These are phyloP conservation scores for Erythrophleum fordii DNA, from an alignment of 306 rosid species.

Conservation along the genomic window DNA sequence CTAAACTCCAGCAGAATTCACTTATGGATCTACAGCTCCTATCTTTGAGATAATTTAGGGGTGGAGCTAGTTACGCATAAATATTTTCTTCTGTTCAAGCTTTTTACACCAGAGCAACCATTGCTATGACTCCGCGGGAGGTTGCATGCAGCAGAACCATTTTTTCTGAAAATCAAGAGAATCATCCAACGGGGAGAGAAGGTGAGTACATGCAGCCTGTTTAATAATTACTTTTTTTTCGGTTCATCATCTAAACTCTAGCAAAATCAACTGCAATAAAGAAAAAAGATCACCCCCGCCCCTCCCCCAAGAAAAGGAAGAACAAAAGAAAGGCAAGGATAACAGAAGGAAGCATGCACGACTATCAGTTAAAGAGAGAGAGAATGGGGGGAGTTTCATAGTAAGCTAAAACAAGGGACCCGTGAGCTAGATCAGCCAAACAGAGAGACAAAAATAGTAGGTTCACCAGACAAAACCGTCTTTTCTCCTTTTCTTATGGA, in stretches of 20 bases:
- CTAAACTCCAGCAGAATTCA: constrained; percentile 56
- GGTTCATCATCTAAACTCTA: constrained; percentile 8
- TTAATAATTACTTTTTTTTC: constrained; percentile 26
- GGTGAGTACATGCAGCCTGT: constrained; percentile 1
- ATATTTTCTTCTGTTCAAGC: constrained; percentile 58
- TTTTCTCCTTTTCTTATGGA: constrained; percentile 1
- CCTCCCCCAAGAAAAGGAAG: not conserved
- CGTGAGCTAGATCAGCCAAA: not conserved
- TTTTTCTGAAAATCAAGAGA: constrained; percentile 73
- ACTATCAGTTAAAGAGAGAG: not conserved
- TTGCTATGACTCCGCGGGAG: constrained; percentile 71
- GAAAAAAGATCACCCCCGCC: not conserved
- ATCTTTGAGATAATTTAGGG: constrained; percentile 57
- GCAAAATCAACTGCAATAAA: not conserved
- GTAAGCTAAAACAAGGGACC: constrained; percentile 15
- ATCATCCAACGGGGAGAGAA: constrained; percentile 34
- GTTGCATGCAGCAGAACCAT: constrained; percentile 98
- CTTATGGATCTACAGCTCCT: constrained; percentile 66
- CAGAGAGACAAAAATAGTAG: constrained; percentile 16
- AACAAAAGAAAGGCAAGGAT: not conserved
- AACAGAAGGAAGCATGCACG: not conserved
- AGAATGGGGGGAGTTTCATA: constrained; percentile 6
- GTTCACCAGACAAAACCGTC: not conserved
- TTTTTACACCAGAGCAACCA: constrained; percentile 39
- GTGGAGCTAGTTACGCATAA: constrained; percentile 65